Evolutionary conservation across 2,329 filamentous ascomycete species (phyloP).

Genomic region (Aspergillus pseudonomiae): DNA sequence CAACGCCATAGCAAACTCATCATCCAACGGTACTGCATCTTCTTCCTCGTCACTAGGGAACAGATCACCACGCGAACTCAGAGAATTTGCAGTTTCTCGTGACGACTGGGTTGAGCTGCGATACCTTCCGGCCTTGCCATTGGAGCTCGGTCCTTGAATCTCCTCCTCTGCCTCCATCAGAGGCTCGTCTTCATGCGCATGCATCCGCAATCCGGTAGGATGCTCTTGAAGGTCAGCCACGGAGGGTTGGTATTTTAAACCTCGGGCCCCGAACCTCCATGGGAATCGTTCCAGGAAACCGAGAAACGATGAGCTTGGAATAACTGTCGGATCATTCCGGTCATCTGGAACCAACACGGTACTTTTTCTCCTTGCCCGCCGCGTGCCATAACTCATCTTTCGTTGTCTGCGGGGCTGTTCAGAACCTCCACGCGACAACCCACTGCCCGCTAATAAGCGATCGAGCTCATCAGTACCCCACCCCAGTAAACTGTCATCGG

Average conservation of each 20-base stretch:
- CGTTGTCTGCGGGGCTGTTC: conserved; percentile 72
- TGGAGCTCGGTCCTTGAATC: conserved; percentile 28
- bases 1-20: conserved; percentile 85
- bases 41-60: conserved; percentile 93
- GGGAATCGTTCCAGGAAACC: conserved; percentile 83
- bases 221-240: conserved; percentile 90
- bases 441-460: conserved; percentile 73
- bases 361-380: conserved; percentile 63
- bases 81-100: conserved; percentile 80
- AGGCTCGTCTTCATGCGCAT: conserved; percentile 66
- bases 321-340: conserved; percentile 76
- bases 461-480: conserved; percentile 89
- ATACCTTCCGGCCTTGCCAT: conserved; percentile 42
- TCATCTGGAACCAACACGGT: conserved; percentile 53
- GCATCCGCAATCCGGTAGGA: conserved; percentile 58
- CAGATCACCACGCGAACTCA: conserved; percentile 83
- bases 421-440: conserved; percentile 40
- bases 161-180: conserved; percentile 67
- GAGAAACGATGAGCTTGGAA: conserved; percentile 81
- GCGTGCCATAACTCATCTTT: conserved; percentile 87
- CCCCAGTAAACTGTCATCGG: conserved; percentile 64
- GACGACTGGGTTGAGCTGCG: conserved; percentile 80
- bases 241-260: conserved; percentile 84
- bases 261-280: conserved; percentile 78
- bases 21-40: conserved; percentile 88